Evolutionary conservation across 345 rosid species (phyloP).

Genomic region (Hevea brasiliensis): DNA sequence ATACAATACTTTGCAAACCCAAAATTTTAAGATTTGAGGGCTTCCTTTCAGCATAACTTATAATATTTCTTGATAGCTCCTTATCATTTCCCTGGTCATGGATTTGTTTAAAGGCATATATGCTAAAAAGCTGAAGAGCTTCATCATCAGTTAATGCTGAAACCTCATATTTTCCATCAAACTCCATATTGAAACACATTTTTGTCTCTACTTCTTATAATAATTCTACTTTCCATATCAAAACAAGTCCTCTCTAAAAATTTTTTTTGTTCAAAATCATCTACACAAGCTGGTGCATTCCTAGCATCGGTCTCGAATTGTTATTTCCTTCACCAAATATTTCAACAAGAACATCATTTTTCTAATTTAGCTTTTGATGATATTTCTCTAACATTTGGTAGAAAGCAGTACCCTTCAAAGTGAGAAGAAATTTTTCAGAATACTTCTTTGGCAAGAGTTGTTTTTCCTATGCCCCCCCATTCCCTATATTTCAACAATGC

Average conservation of each 20-base stretch:
- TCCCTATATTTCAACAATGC: constrained; percentile 1
- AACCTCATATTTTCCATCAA: neutral
- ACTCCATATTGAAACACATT: neutral
- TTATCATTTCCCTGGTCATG: neutral
- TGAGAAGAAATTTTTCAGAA: no score
- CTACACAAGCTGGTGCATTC: neutral
- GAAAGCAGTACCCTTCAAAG: no score
- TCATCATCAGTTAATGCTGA: neutral
- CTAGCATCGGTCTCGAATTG: no score
- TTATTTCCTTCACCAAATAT: no score
- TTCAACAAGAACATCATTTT: no score
- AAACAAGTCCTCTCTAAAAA: neutral
- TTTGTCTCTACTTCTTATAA: neutral
- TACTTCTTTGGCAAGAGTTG: no score
- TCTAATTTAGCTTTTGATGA: no score
- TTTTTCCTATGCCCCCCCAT: neutral
- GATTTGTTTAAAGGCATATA: neutral
- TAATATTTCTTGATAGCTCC: neutral
- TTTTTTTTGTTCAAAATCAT: neutral
- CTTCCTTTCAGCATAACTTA: neutral
- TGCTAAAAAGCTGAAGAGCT: neutral
- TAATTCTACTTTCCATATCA: constrained; percentile 1
- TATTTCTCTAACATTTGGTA: no score
- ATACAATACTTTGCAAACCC: no score
- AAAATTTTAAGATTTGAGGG: neutral